Evolutionary conservation across 441 rosid species (phyloP), one percentile per base, ranked within the genome.

Genomic region (Arabidopsis lyrata): DNA sequence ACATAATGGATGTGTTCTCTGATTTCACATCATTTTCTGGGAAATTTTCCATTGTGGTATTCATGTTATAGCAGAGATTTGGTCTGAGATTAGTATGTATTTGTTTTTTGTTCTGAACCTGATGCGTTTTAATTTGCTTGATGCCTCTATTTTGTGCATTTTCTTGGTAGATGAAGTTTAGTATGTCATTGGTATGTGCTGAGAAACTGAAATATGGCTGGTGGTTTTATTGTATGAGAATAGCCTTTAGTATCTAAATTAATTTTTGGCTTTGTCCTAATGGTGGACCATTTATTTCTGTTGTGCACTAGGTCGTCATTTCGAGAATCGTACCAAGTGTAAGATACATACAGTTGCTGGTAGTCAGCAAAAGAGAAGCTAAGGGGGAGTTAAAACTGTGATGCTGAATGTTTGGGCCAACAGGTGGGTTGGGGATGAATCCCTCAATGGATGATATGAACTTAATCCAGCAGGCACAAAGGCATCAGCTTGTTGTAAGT

Each of bases 371-470:
- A 67, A 32, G 78, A 77, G 80, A 73, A 79, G 69, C 81, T 36
- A 48, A 56, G 77, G 75, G 39, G 55, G 65, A 53, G 73, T 83
- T 72, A 55, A 56, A 64, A 75, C 76, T 84, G 91, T 87, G 92
- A 90, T 91, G 97, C 98, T 87, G 95, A 85, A 93, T 93, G 97
- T 89, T 91, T 85, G 88, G 90, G 70, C 86, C 94, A 36, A 79
- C 82, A 45, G 81, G 88, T 80, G 96, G 91, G 78, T 71, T 84
- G 76, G 90, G 88, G 86, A 93, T 96, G 97, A 89, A 96, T 85
- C 87, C 97, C 77, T 47, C 95, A 5, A 90, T 96, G 90, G 97
- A 93, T 90, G 98, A 91, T 78, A 93, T 96, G 83, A 96, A 89
- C 86, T 84, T 96, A 86, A 88, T 96, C 75, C 99, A 92, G 78